Evolutionary conservation across 2,329 filamentous ascomycete species (phyloP).

Genomic region (Epichloe amarillans): DNA sequence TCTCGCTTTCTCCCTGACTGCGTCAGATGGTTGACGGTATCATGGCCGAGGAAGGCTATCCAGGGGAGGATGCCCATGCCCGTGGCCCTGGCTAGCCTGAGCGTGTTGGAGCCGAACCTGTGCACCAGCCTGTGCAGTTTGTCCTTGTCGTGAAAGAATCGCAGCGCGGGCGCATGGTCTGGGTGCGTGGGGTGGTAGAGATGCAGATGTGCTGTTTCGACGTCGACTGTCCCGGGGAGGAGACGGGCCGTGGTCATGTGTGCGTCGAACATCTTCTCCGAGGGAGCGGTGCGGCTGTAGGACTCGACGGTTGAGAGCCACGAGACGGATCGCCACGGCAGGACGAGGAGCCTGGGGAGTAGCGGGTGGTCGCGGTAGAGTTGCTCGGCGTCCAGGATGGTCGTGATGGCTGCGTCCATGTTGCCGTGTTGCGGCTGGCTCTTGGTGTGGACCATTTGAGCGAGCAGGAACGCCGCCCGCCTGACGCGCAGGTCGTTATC

Average conservation of each 20-base stretch:
- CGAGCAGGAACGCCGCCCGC: conserved; percentile 21
- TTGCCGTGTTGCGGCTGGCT: conserved; percentile 25
- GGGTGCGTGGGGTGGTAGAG: conserved; percentile 41
- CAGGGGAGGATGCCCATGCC: conserved; percentile 22
- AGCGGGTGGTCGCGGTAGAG: conserved; percentile 24
- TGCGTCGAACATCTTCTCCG: conserved; percentile 35
- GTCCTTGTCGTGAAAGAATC: conserved; percentile 26
- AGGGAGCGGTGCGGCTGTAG: conserved; percentile 30
- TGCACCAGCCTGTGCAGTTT: conserved; percentile 17
- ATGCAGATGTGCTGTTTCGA: conserved; percentile 40
- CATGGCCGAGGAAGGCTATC: conserved; percentile 29
- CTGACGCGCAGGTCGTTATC: conserved; percentile 12
- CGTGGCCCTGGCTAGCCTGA: conserved; percentile 15
- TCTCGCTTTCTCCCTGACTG: conserved; percentile 26
- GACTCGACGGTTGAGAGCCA: conserved; percentile 39
- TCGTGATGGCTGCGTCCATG: conserved; percentile 35
- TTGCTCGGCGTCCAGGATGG: conserved; percentile 32
- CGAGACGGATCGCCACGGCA: conserved; percentile 34
- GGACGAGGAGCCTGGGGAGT: conserved; percentile 23
- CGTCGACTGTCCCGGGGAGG: conserved; percentile 20
- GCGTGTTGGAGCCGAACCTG: conserved; percentile 12
- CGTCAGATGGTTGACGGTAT: conserved; percentile 32
- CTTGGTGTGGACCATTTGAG: conserved; percentile 29
- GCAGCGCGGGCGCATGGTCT: conserved; percentile 31
- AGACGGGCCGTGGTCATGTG: conserved; percentile 35